These are phyloP conservation scores for Parathielavia appendiculata DNA, from an alignment of 495 filamentous ascomycete species.

Conservation along the genomic window DNA sequence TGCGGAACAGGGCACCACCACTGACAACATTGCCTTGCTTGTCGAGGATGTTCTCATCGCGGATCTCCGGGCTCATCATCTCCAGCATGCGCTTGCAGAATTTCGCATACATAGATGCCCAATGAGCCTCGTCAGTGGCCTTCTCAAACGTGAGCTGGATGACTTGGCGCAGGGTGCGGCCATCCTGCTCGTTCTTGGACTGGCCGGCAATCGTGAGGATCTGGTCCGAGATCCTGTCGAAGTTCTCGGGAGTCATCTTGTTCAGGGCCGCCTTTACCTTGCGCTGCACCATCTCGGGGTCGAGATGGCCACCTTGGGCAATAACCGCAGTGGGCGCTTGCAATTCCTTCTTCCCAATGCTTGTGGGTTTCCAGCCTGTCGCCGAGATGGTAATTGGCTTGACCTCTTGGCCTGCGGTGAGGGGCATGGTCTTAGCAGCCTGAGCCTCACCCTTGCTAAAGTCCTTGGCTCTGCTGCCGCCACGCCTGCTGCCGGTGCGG, in stretches of 20 bases:
- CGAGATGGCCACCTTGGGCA: slow-evolving; percentile 55
- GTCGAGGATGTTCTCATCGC: slow-evolving; percentile 88
- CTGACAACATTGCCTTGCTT: slow-evolving; percentile 79
- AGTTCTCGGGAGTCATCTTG: slow-evolving; percentile 99
- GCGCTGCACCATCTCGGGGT: slow-evolving; percentile 90
- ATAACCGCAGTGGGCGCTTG: slow-evolving; percentile 39
- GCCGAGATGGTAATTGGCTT: slow-evolving; percentile 67
- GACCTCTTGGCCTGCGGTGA: slow-evolving; percentile 73
- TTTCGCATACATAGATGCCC: slow-evolving; percentile 98
- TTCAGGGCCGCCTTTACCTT: slow-evolving; percentile 98
- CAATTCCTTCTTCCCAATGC: slow-evolving; percentile 45
- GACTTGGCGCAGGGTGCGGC: slow-evolving; percentile 90
- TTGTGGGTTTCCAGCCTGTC: slow-evolving; percentile 87
- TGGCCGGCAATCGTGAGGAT: slow-evolving; percentile 89
- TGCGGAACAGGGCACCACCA: slow-evolving; percentile 91
- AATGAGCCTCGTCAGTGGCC: slow-evolving; percentile 96
- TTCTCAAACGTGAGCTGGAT: slow-evolving; percentile 99
- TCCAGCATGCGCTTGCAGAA: slow-evolving; percentile 98
- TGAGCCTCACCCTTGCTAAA: slow-evolving; percentile 55
- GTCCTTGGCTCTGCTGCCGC: slow-evolving; percentile 52
- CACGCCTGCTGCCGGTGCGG: slow-evolving; percentile 50
- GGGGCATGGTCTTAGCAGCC: slow-evolving; percentile 76
- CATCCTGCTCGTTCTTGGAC: slow-evolving; percentile 92
- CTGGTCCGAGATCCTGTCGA: slow-evolving; percentile 90
- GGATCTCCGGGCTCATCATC: slow-evolving; percentile 90